Percentiles rank a stretch among this genome's conserved stretches.
Evolutionary conservation across 441 rosid species (phyloP).

Genomic region (Populus hybrid): DNA sequence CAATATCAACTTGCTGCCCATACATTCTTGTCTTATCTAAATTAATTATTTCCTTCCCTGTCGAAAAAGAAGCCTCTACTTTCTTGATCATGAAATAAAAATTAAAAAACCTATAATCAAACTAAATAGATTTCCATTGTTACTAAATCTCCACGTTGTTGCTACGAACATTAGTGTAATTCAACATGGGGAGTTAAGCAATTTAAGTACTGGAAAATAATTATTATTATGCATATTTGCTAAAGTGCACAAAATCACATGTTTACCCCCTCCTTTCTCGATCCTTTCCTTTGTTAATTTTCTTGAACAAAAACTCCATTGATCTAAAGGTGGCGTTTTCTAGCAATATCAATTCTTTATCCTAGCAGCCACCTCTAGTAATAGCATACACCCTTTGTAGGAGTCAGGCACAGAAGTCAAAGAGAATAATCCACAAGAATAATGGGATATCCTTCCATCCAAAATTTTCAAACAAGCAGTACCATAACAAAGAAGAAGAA

Average conservation of each 20-base stretch:
- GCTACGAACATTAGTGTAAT: no score
- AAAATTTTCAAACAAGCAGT: not conserved
- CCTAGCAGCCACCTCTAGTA: not conserved
- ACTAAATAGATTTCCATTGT: no score
- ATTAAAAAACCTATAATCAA: no score
- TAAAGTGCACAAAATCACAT: not conserved
- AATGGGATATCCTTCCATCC: not conserved
- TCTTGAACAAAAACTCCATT: not conserved
- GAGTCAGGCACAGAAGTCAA: not conserved
- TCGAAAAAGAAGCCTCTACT: no score
- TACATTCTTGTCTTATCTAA: no score
- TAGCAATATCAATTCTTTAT: no score
- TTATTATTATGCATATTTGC: not conserved
- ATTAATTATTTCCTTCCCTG: no score
- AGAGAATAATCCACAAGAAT: not conserved
- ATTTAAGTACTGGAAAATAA: not conserved
- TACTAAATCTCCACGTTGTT: no score
- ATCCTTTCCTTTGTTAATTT: not conserved
- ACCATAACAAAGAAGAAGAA: not conserved
- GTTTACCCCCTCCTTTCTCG: not conserved
- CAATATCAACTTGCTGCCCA: no score
- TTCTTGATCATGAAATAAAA: no score
- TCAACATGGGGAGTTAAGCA: no score
- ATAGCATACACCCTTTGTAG: not conserved
- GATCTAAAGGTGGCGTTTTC: not conserved